These are phyloP conservation scores for Colletotrichum sp. DNA, from an alignment of 2,329 filamentous ascomycete species.

Conservation along the genomic window DNA sequence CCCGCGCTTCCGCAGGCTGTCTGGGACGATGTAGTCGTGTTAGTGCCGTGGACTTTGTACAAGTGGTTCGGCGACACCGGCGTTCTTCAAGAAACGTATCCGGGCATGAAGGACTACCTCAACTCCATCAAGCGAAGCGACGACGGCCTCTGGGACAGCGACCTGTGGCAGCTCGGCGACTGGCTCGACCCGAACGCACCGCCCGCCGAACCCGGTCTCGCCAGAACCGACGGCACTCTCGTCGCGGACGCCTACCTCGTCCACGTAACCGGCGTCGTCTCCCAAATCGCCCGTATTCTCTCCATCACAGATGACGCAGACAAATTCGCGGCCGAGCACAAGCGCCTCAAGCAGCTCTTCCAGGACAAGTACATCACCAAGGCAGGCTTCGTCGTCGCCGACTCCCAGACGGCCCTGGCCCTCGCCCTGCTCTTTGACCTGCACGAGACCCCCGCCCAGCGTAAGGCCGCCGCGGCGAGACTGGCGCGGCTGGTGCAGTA, in stretches of 20 bases:
- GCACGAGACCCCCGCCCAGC: constrained; percentile 25
- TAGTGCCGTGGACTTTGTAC: constrained; percentile 45
- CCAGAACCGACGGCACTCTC: constrained; percentile 42
- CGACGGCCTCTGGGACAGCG: constrained; percentile 44
- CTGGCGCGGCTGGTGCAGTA: constrained; percentile 34
- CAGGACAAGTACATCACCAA: constrained; percentile 33
- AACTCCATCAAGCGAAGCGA: constrained; percentile 34
- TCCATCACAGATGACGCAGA: constrained; percentile 28
- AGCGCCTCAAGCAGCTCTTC: constrained; percentile 30
- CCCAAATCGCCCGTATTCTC: constrained; percentile 37
- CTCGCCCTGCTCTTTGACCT: constrained; percentile 43
- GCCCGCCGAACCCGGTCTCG: constrained; percentile 40
- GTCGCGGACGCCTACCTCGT: constrained; percentile 54
- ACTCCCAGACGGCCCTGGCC: constrained; percentile 44
- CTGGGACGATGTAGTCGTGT: constrained; percentile 48
- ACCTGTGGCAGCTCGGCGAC: constrained; percentile 45
- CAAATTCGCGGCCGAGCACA: constrained; percentile 23
- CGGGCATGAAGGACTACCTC: constrained; percentile 45
- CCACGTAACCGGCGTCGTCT: constrained; percentile 42
- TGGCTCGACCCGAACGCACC: constrained; percentile 55
- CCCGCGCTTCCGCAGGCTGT: constrained; percentile 35
- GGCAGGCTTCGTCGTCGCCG: constrained; percentile 33
- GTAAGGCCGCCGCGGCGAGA: constrained; percentile 26
- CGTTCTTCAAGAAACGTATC: constrained; percentile 40
- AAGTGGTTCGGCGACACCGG: constrained; percentile 38